A percentile compares a stretch with the other conserved stretches of the same genome.
These are phyloP conservation scores for Podospora tetraspora DNA, from an alignment of 495 filamentous ascomycete genomes.

Conservation along the genomic window DNA sequence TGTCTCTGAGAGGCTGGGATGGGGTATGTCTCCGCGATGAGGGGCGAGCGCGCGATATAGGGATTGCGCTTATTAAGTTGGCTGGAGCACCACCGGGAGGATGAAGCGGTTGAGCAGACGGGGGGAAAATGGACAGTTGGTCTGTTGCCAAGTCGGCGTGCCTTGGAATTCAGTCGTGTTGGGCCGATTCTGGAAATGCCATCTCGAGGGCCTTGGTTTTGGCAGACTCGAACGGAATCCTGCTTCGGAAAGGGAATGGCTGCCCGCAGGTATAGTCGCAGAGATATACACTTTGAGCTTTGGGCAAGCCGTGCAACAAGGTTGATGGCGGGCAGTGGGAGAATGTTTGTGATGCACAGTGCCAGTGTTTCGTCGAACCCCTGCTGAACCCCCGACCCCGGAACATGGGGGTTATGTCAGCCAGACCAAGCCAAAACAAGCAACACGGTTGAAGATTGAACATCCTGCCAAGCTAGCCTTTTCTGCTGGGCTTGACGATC, in stretches of 20 bases:
- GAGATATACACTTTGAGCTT: not conserved
- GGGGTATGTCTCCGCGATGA: not conserved
- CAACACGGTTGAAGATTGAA: not conserved
- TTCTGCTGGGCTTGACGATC: not conserved
- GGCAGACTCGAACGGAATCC: not conserved
- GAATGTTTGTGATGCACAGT: not conserved
- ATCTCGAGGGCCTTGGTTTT: not conserved
- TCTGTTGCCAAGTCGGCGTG: not conserved
- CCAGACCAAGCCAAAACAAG: not conserved
- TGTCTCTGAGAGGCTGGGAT: not conserved
- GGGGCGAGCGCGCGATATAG: not conserved
- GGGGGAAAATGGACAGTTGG: not conserved
- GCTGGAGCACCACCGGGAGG: not conserved
- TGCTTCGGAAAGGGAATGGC: slow-evolving; percentile 6
- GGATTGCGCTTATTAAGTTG: not conserved
- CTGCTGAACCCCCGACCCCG: not conserved
- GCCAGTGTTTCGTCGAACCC: not conserved
- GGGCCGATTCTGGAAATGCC: not conserved
- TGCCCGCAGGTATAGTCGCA: not conserved
- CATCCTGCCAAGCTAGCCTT: not conserved
- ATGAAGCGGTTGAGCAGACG: not conserved
- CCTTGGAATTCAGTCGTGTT: not conserved
- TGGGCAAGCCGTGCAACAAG: not conserved
- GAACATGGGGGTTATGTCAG: not conserved
- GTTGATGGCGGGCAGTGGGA: not conserved